Percentiles rank a stretch among this genome's conserved stretches.
These are phyloP conservation scores for Trypanosoma conorhini DNA, from an alignment of 208 protist genomes.

Conservation along the genomic window DNA sequence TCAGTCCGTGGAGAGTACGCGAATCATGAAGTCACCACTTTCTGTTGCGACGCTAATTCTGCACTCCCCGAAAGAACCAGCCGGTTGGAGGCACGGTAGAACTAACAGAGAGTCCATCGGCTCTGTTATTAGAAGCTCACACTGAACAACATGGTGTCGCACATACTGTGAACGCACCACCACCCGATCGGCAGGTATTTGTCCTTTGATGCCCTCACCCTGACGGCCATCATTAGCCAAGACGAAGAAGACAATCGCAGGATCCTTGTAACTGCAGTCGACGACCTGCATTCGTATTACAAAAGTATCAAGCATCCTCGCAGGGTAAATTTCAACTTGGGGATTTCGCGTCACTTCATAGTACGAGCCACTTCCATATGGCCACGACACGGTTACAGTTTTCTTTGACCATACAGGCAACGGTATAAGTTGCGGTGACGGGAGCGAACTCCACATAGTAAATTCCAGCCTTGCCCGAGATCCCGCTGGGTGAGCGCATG, in stretches of 20 bases:
- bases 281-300: slow-evolving; percentile 62
- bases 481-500: slow-evolving; percentile 47
- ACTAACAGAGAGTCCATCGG: slow-evolving; percentile 64
- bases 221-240: slow-evolving; percentile 43
- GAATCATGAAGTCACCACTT: slow-evolving; percentile 28
- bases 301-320: slow-evolving; percentile 44
- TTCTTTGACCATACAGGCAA: slow-evolving; percentile 67
- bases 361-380: slow-evolving; percentile 60
- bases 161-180: slow-evolving; percentile 75
- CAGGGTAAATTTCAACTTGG: slow-evolving; percentile 77
- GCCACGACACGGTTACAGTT: slow-evolving; percentile 47
- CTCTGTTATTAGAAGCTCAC: slow-evolving; percentile 43
- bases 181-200: slow-evolving; percentile 49
- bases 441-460: slow-evolving; percentile 63
- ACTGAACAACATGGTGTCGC: slow-evolving; percentile 52
- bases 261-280: slow-evolving; percentile 50
- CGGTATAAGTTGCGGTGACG: slow-evolving; percentile 30
- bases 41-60: slow-evolving; percentile 54
- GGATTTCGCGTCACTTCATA: slow-evolving; percentile 73
- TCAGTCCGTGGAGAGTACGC: slow-evolving; percentile 28
- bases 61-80: slow-evolving; percentile 54
- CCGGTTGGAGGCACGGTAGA: slow-evolving; percentile 82
- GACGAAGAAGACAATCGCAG: slow-evolving; percentile 73
- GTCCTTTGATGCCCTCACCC: slow-evolving; percentile 58
- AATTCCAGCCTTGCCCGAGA: slow-evolving; percentile 41